Conservation (phyloP, 352 stramenopile species). For the Phytophthora colocasiae region DNA sequence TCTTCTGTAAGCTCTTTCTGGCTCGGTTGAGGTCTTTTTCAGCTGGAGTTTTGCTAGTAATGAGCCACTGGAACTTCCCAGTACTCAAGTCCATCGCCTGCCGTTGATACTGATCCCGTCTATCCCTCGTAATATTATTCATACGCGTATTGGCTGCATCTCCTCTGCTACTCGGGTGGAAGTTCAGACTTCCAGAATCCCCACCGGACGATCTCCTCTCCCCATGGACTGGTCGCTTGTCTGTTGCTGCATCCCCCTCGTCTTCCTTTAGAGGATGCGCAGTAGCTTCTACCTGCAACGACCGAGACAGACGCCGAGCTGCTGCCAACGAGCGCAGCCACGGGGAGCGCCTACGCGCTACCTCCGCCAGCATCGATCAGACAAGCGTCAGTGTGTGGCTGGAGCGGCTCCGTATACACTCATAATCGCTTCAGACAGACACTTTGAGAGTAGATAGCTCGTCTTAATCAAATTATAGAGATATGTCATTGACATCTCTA, state of each 20-base stretch:
- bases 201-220: constrained; percentile 1
- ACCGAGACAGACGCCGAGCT: constrained; percentile 25
- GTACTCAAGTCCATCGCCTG: constrained; percentile 1
- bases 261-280: constrained; percentile 1
- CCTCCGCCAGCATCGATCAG: constrained; percentile 37
- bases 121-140: constrained; percentile 2
- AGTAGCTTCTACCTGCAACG: constrained; percentile 29
- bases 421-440: too few species aligned
- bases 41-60: constrained; percentile 7
- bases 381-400: constrained; percentile 28
- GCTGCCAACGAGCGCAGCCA: constrained; percentile 30
- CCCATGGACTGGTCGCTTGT: background rate
- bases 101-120: background rate
- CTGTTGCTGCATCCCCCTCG: background rate
- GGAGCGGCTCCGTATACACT: too few species aligned
- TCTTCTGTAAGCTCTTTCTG: constrained; percentile 27
- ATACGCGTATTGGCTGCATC: background rate
- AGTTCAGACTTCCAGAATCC: constrained; percentile 12
- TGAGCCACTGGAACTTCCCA: constrained; percentile 21
- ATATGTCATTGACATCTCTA: too few species aligned
- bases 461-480: too few species aligned
- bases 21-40: constrained; percentile 20
- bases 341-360: constrained; percentile 32
- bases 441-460: too few species aligned
- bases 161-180: constrained; percentile 14